A percentile compares a stretch with the other conserved stretches of the same genome.
These are phyloP conservation scores for Pseudocercospora pini-densiflorae DNA, from an alignment of 2,329 filamentous ascomycete genomes.

Conservation along the genomic window DNA sequence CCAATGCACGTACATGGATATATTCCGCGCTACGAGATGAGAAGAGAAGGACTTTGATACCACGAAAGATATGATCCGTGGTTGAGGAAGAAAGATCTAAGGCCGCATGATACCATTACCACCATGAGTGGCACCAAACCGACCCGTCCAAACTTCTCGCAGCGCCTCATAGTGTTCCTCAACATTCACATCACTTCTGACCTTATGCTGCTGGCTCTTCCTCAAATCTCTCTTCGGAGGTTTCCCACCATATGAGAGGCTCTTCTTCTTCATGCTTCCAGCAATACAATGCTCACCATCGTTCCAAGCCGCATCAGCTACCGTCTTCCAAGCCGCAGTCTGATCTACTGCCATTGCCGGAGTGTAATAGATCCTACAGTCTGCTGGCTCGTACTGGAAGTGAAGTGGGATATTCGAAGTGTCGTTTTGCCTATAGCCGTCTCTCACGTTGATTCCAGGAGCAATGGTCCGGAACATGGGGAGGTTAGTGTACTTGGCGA, in stretches of 20 bases:
- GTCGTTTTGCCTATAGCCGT: slow-evolving; percentile 40
- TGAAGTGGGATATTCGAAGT: slow-evolving; percentile 52
- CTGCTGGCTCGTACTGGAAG: slow-evolving; percentile 53
- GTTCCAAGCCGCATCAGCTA: slow-evolving; percentile 40
- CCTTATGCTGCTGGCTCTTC: slow-evolving; percentile 23
- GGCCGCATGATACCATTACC: slow-evolving; percentile 22
- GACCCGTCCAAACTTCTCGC: slow-evolving; percentile 31
- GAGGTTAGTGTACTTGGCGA: slow-evolving; percentile 36
- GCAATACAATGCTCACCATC: slow-evolving; percentile 39
- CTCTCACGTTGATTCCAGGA: slow-evolving; percentile 36
- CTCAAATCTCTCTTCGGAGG: slow-evolving; percentile 6
- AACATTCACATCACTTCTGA: slow-evolving; percentile 31
- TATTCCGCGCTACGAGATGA: neutral
- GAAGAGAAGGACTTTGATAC: neutral
- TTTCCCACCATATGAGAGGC: neutral
- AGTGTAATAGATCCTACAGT: slow-evolving; percentile 59
- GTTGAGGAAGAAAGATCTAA: neutral
- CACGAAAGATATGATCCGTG: neutral
- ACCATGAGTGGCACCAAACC: slow-evolving; percentile 22
- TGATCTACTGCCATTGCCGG: slow-evolving; percentile 55
- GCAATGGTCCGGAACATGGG: slow-evolving; percentile 30
- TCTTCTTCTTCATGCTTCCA: slow-evolving; percentile 30
- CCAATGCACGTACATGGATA: neutral
- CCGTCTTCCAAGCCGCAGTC: slow-evolving; percentile 53
- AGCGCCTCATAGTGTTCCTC: slow-evolving; percentile 27